These are phyloP conservation scores for Hyaloperonospora brassicae DNA, from an alignment of 352 stramenopile species.

Conservation along the genomic window DNA sequence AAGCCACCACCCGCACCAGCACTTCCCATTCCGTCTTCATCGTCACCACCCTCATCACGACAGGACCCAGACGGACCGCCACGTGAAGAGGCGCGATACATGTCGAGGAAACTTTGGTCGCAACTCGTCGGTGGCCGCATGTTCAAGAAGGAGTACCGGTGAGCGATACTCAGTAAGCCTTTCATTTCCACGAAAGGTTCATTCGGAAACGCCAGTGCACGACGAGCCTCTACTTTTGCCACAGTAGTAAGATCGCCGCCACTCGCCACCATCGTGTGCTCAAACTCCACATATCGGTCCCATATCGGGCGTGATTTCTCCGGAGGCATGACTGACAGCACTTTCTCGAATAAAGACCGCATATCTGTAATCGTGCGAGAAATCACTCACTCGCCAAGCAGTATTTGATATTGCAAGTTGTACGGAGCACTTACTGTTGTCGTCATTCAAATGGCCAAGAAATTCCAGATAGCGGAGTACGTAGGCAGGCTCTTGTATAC, in stretches of 20 bases:
- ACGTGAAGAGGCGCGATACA: slow-evolving; percentile 52
- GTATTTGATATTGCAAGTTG: not conserved
- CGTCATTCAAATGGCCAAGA: slow-evolving; percentile 78
- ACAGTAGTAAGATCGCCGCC: slow-evolving; percentile 77
- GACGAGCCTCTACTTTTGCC: slow-evolving; percentile 71
- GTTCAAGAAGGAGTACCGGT: slow-evolving; percentile 80
- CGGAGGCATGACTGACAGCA: slow-evolving; percentile 75
- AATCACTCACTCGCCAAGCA: slow-evolving; percentile 1
- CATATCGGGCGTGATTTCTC: slow-evolving; percentile 78
- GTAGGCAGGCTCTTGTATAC: slow-evolving; percentile 79
- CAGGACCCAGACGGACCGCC: slow-evolving; percentile 9
- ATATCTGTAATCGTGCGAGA: slow-evolving; percentile 50
- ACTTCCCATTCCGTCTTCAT: slow-evolving; percentile 22
- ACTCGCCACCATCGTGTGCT: slow-evolving; percentile 81
- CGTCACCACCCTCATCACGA: slow-evolving; percentile 13
- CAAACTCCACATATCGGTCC: slow-evolving; percentile 82
- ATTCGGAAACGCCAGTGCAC: slow-evolving; percentile 70
- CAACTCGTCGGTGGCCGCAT: slow-evolving; percentile 43
- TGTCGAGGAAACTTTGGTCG: slow-evolving; percentile 73
- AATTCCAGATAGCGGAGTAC: slow-evolving; percentile 84
- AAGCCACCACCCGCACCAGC: slow-evolving; percentile 22
- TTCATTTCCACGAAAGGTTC: slow-evolving; percentile 75
- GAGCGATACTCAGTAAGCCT: slow-evolving; percentile 62
- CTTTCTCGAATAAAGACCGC: slow-evolving; percentile 84
- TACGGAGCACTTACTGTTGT: slow-evolving; percentile 65